Evolutionary conservation across 2,329 filamentous ascomycete species (phyloP), one percentile per base, ranked within the genome.

Genomic region (Alternaria ethzedia): DNA sequence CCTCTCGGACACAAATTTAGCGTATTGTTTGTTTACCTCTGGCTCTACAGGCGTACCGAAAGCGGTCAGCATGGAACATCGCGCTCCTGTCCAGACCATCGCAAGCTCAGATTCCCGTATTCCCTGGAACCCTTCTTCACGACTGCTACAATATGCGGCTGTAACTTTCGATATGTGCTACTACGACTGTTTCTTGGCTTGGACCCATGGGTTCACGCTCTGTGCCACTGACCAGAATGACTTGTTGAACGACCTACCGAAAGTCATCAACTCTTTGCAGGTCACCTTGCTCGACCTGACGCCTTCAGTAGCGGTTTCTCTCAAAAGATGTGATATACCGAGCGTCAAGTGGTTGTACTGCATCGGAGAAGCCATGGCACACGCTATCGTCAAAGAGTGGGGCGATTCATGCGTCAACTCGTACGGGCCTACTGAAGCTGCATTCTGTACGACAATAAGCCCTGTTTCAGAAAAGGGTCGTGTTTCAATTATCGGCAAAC

Each of bases 131-230:
- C 32, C 66, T 21, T 65, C 72, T 20, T 82, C 80, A 13, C 73
- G 80, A 41, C 70, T 83, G 9, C 66, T 83, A 11, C 81, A 83
- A 61, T 83, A 82, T 62, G 82, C 82, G 30, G 81, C 80, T 11
- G 75, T 73, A 5, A 81, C 79, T 9, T 82, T 82, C 60, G 82
- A 83, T 61, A 83, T 83, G 82, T 83, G 81, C 61, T 83, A 83
- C 63, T 83, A 82, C 57, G 82, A 83, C 65, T 83, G 81, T 70
- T 83, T 83, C 64, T 72, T 83, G 55, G 80, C 81, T 11, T 83
- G 81, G 81, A 76, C 76, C 10, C 78, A 81, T 57, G 82, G 82
- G 1, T 82, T 83, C 62, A 78, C 80, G 21, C 73, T 83, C 30
- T 82, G 81, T 64, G 77, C 80, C 12, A 77, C 80, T 21, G 75